Evolutionary conservation across 2,329 filamentous ascomycete species (phyloP).

Genomic region (Lasiodiplodia theobromae): DNA sequence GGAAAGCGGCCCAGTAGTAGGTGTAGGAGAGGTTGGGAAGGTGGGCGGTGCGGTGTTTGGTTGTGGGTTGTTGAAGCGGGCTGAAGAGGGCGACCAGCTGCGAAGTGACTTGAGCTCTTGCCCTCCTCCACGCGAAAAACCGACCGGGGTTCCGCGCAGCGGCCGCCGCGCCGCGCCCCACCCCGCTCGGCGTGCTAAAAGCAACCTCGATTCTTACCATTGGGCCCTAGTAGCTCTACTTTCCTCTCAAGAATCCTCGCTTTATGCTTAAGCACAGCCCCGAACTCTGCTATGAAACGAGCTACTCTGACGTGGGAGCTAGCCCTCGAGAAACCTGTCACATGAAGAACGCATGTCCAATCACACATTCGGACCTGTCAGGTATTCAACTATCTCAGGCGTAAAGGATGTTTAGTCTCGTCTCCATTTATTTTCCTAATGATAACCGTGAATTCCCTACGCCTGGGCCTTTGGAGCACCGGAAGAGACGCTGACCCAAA

Average conservation of each 20-base stretch:
- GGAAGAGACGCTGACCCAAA: neutral
- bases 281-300: neutral
- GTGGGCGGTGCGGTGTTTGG: neutral
- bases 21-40: neutral
- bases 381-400: neutral
- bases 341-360: neutral
- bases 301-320: neutral
- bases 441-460: neutral
- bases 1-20: neutral
- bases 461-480: neutral
- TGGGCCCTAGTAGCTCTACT: neutral
- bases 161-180: conserved; percentile 16
- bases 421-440: neutral
- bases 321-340: neutral
- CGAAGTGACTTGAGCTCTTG: conserved; percentile 26
- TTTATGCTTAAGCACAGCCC: neutral
- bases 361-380: neutral
- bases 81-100: conserved; percentile 5
- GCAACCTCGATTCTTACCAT: neutral
- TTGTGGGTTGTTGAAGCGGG: conserved; percentile 24
- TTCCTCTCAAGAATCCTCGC: neutral
- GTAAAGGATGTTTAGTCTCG: neutral
- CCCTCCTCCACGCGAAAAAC: conserved; percentile 27
- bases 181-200: conserved; percentile 6
- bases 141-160: conserved; percentile 23